Conservation (phyloP, 768 basidiomycete genomes). For the Pleurotus sapidus region DNA sequence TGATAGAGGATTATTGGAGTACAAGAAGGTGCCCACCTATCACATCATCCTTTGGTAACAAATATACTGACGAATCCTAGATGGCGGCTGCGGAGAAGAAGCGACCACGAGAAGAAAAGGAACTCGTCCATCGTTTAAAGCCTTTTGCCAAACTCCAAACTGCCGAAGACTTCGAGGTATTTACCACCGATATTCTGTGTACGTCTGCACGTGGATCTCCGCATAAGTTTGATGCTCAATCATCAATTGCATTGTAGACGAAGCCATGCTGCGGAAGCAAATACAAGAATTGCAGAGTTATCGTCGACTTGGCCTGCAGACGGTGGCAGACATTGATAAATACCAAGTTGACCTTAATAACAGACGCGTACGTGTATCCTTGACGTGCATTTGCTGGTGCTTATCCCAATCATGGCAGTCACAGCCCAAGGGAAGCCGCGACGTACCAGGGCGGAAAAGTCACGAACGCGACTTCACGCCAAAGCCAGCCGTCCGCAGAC, state of each 20-base stretch:
- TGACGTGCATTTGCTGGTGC: neutral
- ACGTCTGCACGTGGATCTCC: constrained; percentile 22
- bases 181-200: constrained; percentile 91
- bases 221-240: too few relatives aligned
- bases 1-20: constrained; percentile 86
- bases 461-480: constrained; percentile 64
- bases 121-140: constrained; percentile 83
- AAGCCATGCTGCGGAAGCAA: constrained; percentile 80
- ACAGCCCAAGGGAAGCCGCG: constrained; percentile 53
- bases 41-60: neutral
- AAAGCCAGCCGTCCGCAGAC: constrained; percentile 43
- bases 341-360: constrained; percentile 76
- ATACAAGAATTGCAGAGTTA: constrained; percentile 92
- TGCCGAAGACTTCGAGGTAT: constrained; percentile 85
- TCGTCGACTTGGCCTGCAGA: constrained; percentile 80
- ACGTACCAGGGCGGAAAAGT: constrained; percentile 46
- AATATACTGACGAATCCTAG: constrained; percentile 35
- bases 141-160: constrained; percentile 92
- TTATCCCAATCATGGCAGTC: constrained; percentile 32
- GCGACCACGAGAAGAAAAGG: constrained; percentile 85
- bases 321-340: constrained; percentile 85
- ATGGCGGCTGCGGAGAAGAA: constrained; percentile 92
- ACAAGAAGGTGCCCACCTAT: constrained; percentile 74
- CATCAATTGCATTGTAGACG: constrained; percentile 50
- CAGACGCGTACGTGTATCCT: constrained; percentile 48